A percentile compares a stretch with the other conserved stretches of the same genome.
Evolutionary conservation across 495 filamentous ascomycete genomes (phyloP).

Genomic region (Penicillium dipodomyicola): DNA sequence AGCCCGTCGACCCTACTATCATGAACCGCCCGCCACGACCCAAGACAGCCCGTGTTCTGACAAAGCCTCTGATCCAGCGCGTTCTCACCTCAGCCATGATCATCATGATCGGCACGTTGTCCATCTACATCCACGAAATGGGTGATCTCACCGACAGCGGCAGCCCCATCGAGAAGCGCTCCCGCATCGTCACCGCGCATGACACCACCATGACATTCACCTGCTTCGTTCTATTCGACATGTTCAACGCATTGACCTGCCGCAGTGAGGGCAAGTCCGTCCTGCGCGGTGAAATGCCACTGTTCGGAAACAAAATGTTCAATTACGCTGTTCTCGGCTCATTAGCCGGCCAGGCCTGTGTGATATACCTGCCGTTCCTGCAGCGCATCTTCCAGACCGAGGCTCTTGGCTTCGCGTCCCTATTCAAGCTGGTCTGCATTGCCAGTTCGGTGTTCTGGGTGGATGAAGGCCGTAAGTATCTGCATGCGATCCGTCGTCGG

Average conservation of each 20-base stretch:
- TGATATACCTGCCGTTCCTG: slow-evolving; percentile 90
- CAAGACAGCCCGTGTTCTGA: slow-evolving; percentile 81
- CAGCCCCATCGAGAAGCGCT: slow-evolving; percentile 37
- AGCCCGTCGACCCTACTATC: slow-evolving; percentile 90
- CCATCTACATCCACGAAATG: slow-evolving; percentile 91
- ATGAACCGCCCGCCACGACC: slow-evolving; percentile 90
- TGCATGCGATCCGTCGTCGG: slow-evolving; percentile 34
- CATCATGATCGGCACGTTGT: slow-evolving; percentile 88
- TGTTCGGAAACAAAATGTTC: slow-evolving; percentile 89
- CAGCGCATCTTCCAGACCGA: slow-evolving; percentile 97
- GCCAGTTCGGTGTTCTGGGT: slow-evolving; percentile 91
- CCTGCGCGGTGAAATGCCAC: slow-evolving; percentile 75
- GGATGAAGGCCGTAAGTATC: slow-evolving; percentile 84
- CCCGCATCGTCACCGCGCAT: slow-evolving; percentile 73
- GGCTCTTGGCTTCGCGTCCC: slow-evolving; percentile 67
- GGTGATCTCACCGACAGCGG: slow-evolving; percentile 50
- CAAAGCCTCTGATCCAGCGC: slow-evolving; percentile 71
- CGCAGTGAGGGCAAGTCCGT: slow-evolving; percentile 88
- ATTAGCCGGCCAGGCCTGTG: slow-evolving; percentile 77
- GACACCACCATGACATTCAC: slow-evolving; percentile 99
- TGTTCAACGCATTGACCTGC: slow-evolving; percentile 96
- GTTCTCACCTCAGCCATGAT: slow-evolving; percentile 84
- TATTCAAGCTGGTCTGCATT: slow-evolving; percentile 66
- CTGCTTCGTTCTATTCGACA: slow-evolving; percentile 96
- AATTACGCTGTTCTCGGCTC: slow-evolving; percentile 89